Base-by-base conservation (phyloP, 2,329 filamentous ascomycete species). In the Fusarium sp. region DNA sequence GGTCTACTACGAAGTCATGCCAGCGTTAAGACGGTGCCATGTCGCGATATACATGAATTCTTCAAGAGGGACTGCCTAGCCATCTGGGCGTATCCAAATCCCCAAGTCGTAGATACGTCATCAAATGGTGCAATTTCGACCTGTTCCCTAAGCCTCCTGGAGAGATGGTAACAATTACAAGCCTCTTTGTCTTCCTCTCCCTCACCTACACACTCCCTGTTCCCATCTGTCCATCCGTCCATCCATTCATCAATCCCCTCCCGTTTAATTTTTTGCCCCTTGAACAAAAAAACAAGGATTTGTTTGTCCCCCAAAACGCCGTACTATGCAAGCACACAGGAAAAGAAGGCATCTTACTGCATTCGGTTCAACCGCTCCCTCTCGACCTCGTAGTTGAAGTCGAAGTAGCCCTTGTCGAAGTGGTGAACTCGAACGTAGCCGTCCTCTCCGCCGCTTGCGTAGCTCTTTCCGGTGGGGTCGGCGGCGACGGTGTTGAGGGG, bases 311-410 rank as follows among this genome's bases (percentile, higher is more conserved):
- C 75, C 48, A 54, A 31, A 82, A 84, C 83, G 83, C 83, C 83
- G 80, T 81, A 84, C 82, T 78, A 84, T 84, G 83, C 82, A 84
- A 84, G 81, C 82, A 82, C 77, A 81, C 79, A 82, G 80, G 77
- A 80, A 81, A 82, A 79, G 77, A 81, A 77, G 74, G 72, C 72
- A 72, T 54, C 70, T 81, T 81, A 83, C 79, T 83, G 79, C 80
- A 82, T 74, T 65, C 82, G 83, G 84, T 89, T 89, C 80, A 85
- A 82, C 74, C 87, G 85, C 88, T 98, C 95, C 85, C 95, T 90
- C 91, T 99, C 97, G 72, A 98, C 97, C 89, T 99, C 97, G 85
- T 98, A 99, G 88, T 94, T 91, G 87, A 99, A 99, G 85, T 99
- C 97, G 84, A 97, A 98, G 89, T 98, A 99, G 73, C 93, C 91